Evolutionary conservation across 2,329 filamentous ascomycete genomes (phyloP).

Genomic region (Scortechinia acanthostroma): DNA sequence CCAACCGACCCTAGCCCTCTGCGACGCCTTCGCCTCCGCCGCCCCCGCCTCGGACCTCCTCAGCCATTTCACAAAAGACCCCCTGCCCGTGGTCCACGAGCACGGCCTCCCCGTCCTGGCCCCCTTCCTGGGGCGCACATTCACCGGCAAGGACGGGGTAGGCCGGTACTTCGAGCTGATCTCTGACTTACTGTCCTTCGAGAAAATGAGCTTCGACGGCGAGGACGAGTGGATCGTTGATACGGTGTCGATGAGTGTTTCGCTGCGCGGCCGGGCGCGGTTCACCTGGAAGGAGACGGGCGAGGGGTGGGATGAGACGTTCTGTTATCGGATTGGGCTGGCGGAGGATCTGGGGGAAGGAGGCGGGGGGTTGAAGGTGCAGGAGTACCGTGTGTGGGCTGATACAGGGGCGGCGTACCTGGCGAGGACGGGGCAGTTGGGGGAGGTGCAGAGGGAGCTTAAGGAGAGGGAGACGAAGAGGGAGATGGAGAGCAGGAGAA

Average conservation of each 20-base stretch:
- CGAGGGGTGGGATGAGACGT: constrained; percentile 28
- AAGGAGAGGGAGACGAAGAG: neutral
- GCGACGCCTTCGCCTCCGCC: neutral
- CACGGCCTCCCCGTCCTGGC: constrained; percentile 27
- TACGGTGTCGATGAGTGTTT: constrained; percentile 16
- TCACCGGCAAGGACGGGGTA: constrained; percentile 21
- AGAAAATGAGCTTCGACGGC: constrained; percentile 23
- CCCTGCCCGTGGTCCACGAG: constrained; percentile 17
- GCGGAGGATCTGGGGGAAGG: constrained; percentile 12
- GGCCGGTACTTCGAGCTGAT: constrained; percentile 24
- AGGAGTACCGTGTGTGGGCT: constrained; percentile 29
- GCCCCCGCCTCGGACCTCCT: neutral
- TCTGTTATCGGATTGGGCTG: constrained; percentile 24
- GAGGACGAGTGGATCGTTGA: constrained; percentile 26
- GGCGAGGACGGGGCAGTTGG: constrained; percentile 15
- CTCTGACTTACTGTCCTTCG: constrained; percentile 16
- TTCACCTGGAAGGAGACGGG: constrained; percentile 17
- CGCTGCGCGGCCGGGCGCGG: constrained; percentile 11
- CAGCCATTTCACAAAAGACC: neutral
- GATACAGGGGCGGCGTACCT: constrained; percentile 32
- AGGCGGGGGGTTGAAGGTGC: constrained; percentile 14
- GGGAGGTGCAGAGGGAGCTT: constrained; percentile 4
- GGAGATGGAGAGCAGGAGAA: neutral
- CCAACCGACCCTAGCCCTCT: neutral
- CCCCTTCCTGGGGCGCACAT: constrained; percentile 30